A percentile compares a stretch with the other conserved stretches of the same genome.
phyloP scores from a whole-genome alignment of 306 rosid species.

The Medicago lupulina region DNA sequence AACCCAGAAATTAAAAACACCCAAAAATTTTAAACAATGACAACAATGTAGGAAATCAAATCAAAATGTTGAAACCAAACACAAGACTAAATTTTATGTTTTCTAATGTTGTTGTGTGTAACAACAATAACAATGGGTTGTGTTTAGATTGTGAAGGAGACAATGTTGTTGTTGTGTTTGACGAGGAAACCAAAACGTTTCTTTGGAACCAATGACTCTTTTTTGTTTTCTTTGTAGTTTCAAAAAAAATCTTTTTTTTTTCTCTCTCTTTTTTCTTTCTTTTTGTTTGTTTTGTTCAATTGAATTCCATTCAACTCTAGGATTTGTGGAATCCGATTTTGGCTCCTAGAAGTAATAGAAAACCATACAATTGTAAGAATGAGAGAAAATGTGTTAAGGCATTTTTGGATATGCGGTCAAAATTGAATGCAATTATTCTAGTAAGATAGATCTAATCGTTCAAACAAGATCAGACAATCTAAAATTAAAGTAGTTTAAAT shows the following conservation, averaged over 20 bases:
- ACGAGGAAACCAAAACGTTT: slow-evolving; percentile 56
- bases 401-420: too few relatives aligned
- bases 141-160: slow-evolving; percentile 48
- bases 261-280: neutral
- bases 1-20: neutral
- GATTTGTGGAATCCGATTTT: slow-evolving; percentile 58
- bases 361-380: slow-evolving; percentile 66
- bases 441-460: too few relatives aligned
- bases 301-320: slow-evolving; percentile 50
- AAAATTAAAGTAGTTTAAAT: too few relatives aligned
- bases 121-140: slow-evolving; percentile 42
- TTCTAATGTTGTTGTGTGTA: slow-evolving; percentile 35
- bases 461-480: too few relatives aligned
- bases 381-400: slow-evolving; percentile 27
- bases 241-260: neutral
- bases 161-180: slow-evolving; percentile 52
- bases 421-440: too few relatives aligned
- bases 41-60: neutral
- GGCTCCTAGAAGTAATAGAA: slow-evolving; percentile 66
- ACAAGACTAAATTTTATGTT: neutral
- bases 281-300: slow-evolving; percentile 42
- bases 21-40: neutral
- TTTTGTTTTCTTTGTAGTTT: slow-evolving; percentile 48
- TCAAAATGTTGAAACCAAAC: slow-evolving; percentile 29
- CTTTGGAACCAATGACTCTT: slow-evolving; percentile 49